Evolutionary conservation across 73 alveolate species (phyloP), one percentile per base, ranked within the genome.

Genomic region (Paramecium biaurelia): DNA sequence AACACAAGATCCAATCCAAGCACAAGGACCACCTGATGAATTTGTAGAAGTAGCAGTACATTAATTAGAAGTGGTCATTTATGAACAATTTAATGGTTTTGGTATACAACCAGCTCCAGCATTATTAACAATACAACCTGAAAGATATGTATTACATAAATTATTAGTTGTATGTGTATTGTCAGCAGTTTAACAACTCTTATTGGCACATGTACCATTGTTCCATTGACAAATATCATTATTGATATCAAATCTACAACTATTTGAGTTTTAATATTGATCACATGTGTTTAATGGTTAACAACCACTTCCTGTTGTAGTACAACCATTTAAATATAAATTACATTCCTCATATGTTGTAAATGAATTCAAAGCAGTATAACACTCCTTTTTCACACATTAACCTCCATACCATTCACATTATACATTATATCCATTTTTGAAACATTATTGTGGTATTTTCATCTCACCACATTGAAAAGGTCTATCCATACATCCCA

Each of bases 121-220:
- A 47, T 18, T n/a, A 24, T 30, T 37, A 72, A 72, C 86, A 32
- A 72, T 72, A 20, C 86, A 72, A 9, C 58, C 86, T 28, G 72
- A 7, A 11, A 79, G 56, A 34, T 79, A 79, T 2, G 90, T 42
- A 0, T 41, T 24, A 79, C 90, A 79, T 14, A 14, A 18, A 23
- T 58, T n/a, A 41, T 38, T 79, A 5, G 76, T 43, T 2, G 47
- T 45, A 24, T 30, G 53, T 9, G 90, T 42, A 41, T 41, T 72
- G 34, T 72, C 67, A 72, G 86, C 86, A 12, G 86, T 72, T 35
- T 34, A 20, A 72, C 86, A 72, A 72, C 45, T 72, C 63, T 72
- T 72, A 15, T 72, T 72, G 4, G 38, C 86, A 37, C 90, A 79
- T 43, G 7, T 4, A 1, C 86, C 45, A 21, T 38, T 38, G 14